Evolutionary conservation across 2,329 filamentous ascomycete species (phyloP).

Genomic region (Talaromyces islandicus): DNA sequence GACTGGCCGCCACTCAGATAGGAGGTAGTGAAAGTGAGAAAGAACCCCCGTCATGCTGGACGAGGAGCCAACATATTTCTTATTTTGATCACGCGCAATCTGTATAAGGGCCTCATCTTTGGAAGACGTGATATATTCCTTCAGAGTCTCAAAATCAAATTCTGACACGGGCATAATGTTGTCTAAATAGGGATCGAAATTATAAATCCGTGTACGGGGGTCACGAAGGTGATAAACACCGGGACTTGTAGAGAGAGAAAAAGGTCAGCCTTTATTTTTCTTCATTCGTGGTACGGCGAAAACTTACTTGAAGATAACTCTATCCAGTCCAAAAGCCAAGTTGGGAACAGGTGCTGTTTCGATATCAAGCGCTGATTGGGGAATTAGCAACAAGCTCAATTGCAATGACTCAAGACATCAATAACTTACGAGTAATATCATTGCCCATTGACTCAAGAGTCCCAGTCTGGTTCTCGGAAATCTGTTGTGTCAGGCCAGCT

Average conservation of each 20-base stretch:
- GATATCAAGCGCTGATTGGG: slow-evolving; percentile 29
- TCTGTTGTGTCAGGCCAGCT: neutral
- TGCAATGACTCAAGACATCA: neutral
- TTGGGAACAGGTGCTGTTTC: slow-evolving; percentile 53
- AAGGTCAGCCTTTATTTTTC: neutral
- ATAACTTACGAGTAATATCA: slow-evolving; percentile 13
- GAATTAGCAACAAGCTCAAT: neutral
- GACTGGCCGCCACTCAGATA: slow-evolving; percentile 75
- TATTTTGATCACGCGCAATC: slow-evolving; percentile 60
- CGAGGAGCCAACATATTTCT: slow-evolving; percentile 88
- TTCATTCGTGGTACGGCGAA: neutral
- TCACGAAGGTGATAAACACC: slow-evolving; percentile 92
- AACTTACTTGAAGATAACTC: slow-evolving; percentile 80
- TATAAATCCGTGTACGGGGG: slow-evolving; percentile 78
- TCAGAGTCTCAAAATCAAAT: slow-evolving; percentile 85
- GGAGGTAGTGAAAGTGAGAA: slow-evolving; percentile 84
- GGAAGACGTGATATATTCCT: slow-evolving; percentile 86
- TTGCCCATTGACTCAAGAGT: neutral
- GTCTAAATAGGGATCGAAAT: slow-evolving; percentile 92
- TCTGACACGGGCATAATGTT: slow-evolving; percentile 88
- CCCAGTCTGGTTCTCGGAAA: neutral
- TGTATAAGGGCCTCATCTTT: slow-evolving; percentile 67
- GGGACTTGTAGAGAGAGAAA: slow-evolving; percentile 37
- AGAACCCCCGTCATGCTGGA: slow-evolving; percentile 91
- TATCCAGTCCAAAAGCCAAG: slow-evolving; percentile 69